These are phyloP conservation scores for Boletus chippewaensis DNA, from an alignment of 1,284 basidiomycete genomes.

Conservation along the genomic window DNA sequence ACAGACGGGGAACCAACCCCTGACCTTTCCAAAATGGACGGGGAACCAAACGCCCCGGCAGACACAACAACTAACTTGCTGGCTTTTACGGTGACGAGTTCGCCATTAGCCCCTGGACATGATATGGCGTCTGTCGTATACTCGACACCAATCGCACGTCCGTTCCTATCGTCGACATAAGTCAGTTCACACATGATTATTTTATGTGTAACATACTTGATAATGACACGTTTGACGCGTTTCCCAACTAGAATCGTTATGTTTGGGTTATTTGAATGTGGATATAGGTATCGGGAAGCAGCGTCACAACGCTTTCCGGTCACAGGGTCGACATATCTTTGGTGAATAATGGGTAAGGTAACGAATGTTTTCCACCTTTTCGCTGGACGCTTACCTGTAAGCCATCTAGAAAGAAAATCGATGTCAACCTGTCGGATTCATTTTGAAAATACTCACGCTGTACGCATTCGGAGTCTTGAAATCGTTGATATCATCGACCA, in stretches of 20 bases:
- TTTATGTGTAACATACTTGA: slow-evolving; percentile 35
- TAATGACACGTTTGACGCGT: slow-evolving; percentile 42
- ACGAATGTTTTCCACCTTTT: neutral
- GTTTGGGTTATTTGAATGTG: slow-evolving; percentile 39
- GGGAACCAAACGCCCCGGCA: slow-evolving; percentile 50
- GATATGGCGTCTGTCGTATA: slow-evolving; percentile 37
- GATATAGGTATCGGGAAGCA: slow-evolving; percentile 54
- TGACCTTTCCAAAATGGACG: slow-evolving; percentile 48
- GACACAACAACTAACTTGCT: slow-evolving; percentile 43
- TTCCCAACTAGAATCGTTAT: slow-evolving; percentile 37
- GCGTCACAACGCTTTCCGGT: slow-evolving; percentile 54
- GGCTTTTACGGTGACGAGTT: slow-evolving; percentile 31
- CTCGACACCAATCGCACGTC: slow-evolving; percentile 51
- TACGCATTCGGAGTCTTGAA: slow-evolving; percentile 39
- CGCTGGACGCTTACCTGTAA: slow-evolving; percentile 5
- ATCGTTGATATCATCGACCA: slow-evolving; percentile 39
- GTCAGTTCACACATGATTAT: neutral
- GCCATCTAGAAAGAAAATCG: neutral
- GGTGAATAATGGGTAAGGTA: neutral
- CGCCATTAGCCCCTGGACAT: neutral
- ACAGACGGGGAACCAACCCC: slow-evolving; percentile 42
- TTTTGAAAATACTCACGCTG: slow-evolving; percentile 33
- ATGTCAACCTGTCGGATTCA: neutral
- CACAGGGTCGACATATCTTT: slow-evolving; percentile 44
- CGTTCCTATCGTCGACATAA: slow-evolving; percentile 32